These are phyloP conservation scores for Stemphylium beticola DNA, from an alignment of 2,329 filamentous ascomycete genomes.

Conservation along the genomic window DNA sequence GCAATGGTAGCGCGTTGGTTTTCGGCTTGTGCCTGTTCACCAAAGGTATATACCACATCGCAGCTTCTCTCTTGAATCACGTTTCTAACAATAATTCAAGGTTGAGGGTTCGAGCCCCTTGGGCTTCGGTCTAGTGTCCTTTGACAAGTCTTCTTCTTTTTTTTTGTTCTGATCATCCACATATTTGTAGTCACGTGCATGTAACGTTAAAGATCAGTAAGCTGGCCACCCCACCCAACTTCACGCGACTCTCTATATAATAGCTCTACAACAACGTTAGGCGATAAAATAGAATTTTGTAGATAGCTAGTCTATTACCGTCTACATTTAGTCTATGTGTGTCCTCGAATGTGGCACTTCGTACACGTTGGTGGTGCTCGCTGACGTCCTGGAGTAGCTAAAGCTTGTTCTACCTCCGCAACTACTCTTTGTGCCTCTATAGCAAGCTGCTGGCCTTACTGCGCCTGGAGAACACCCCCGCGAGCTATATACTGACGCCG, in stretches of 20 bases:
- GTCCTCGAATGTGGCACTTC: no score
- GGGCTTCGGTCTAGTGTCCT: conserved; percentile 19
- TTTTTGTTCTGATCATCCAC: background rate
- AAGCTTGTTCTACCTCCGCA: no score
- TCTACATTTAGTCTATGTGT: no score
- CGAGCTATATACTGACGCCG: no score
- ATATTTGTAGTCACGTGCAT: no score
- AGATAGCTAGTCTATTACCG: no score
- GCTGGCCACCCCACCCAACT: background rate
- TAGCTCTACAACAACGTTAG: background rate
- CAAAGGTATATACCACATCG: conserved; percentile 21
- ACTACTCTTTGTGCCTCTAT: background rate
- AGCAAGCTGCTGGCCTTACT: background rate
- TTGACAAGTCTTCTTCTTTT: conserved; percentile 5
- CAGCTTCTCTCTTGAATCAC: background rate
- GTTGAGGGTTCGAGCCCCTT: conserved; percentile 20
- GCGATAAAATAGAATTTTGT: no score
- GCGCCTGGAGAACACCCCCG: background rate
- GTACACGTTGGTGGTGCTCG: no score
- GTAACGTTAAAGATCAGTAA: background rate
- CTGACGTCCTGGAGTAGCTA: no score
- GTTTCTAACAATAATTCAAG: background rate
- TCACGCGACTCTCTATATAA: no score
- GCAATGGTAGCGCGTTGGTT: conserved; percentile 41
- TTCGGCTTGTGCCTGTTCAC: conserved; percentile 28